Percentiles rank a stretch among this genome's conserved stretches.
phyloP scores from a whole-genome alignment of 164 flowering plant genomes.

The Akebia trifoliata region DNA sequence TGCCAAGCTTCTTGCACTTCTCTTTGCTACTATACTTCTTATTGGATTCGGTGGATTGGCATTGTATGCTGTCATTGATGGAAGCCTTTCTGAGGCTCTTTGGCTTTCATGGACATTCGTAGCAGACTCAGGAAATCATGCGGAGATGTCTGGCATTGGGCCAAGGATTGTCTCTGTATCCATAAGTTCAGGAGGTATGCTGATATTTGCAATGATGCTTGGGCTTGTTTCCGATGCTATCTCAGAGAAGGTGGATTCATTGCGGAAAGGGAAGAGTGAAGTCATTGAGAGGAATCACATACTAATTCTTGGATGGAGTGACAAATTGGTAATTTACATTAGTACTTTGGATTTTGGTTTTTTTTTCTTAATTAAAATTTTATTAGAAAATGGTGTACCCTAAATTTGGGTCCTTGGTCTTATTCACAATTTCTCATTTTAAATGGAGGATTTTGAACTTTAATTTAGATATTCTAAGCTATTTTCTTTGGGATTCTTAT shows the following conservation, averaged over 20 bases:
- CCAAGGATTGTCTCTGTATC: constrained; percentile 85
- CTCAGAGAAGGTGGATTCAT: constrained; percentile 87
- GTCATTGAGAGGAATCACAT: constrained; percentile 86
- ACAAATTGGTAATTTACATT: constrained; percentile 65
- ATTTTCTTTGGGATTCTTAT: too few relatives aligned
- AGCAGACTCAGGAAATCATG: constrained; percentile 94
- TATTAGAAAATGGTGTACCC: too few relatives aligned
- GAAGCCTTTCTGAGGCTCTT: constrained; percentile 69
- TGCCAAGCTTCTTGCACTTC: constrained; percentile 88
- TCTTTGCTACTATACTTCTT: constrained; percentile 82
- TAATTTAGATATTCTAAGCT: too few relatives aligned
- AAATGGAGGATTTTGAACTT: too few relatives aligned
- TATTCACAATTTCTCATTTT: too few relatives aligned
- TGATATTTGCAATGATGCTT: constrained; percentile 97
- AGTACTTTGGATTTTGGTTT: not conserved
- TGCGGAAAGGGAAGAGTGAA: constrained; percentile 93
- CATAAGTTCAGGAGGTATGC: constrained; percentile 89
- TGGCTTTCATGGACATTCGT: constrained; percentile 97
- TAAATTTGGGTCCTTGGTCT: too few relatives aligned
- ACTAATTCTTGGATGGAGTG: constrained; percentile 96
- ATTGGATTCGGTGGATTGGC: constrained; percentile 92
- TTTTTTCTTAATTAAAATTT: not conserved
- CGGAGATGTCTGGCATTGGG: constrained; percentile 73
- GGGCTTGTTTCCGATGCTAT: constrained; percentile 98
- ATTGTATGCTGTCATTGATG: constrained; percentile 73